Evolutionary conservation across 2,329 filamentous ascomycete species (phyloP).

Genomic region (Blastomyces parvus): DNA sequence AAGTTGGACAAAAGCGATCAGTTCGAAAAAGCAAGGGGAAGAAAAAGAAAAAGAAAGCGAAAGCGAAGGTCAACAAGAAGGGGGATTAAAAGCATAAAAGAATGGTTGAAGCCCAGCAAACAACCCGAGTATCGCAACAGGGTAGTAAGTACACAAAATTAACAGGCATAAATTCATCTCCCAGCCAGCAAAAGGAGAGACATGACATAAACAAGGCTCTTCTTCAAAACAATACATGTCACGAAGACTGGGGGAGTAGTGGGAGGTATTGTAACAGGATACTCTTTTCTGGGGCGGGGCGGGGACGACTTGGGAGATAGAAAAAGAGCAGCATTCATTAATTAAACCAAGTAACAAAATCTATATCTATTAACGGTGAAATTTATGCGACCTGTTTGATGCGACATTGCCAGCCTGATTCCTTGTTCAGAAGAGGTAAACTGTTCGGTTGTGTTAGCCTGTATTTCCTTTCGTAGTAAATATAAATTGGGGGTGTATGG

Average conservation of each 20-base stretch:
- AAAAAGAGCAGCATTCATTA: neutral
- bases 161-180: neutral
- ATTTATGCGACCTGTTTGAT: slow-evolving; percentile 61
- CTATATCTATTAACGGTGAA: slow-evolving; percentile 11
- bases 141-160: neutral
- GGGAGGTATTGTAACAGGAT: neutral
- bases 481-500: neutral
- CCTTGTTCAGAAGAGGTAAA: slow-evolving; percentile 69
- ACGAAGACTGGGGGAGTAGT: neutral
- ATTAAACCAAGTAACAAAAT: slow-evolving; percentile 4
- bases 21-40: neutral
- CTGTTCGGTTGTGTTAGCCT: slow-evolving; percentile 37
- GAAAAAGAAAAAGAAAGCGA: neutral
- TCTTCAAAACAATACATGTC: neutral
- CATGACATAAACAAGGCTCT: neutral
- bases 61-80: neutral
- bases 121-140: neutral
- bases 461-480: neutral
- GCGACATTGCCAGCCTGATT: slow-evolving; percentile 84
- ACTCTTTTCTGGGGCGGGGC: neutral
- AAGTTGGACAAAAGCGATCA: neutral
- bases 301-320: neutral
- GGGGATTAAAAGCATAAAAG: neutral
- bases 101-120: neutral
- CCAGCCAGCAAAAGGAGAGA: neutral